Evolutionary conservation across 1,139 yeast species (phyloP).

Genomic region (Yamadazyma spencermartinsiae): DNA sequence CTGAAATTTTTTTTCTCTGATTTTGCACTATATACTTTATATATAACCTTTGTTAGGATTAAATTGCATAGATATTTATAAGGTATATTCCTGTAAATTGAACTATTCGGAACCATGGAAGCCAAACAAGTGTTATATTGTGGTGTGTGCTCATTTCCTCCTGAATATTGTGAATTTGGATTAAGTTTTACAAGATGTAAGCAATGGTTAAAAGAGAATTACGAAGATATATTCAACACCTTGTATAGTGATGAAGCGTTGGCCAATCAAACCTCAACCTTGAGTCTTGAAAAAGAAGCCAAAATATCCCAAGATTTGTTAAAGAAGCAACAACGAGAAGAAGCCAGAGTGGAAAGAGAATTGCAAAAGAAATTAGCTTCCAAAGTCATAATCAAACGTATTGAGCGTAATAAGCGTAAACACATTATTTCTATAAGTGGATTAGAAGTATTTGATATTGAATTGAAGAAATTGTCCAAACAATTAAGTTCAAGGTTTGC

Average conservation of each 20-base stretch:
- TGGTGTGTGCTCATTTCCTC: constrained; percentile 83
- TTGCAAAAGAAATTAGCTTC: constrained; percentile 74
- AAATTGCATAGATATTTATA: no score
- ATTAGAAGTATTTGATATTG: constrained; percentile 84
- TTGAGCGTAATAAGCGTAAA: constrained; percentile 88
- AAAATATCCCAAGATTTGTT: constrained; percentile 79
- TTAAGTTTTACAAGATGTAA: constrained; percentile 80
- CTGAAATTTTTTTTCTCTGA: background rate
- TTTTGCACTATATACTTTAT: background rate
- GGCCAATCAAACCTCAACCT: constrained; percentile 51
- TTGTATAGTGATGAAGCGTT: constrained; percentile 62
- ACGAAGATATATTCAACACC: constrained; percentile 55
- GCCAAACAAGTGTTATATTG: constrained; percentile 66
- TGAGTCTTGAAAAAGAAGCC: constrained; percentile 76
- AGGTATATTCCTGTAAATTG: no score
- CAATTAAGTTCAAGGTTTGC: constrained; percentile 94
- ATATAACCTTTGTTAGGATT: background rate
- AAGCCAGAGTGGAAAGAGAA: constrained; percentile 84
- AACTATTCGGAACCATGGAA: constrained; percentile 21
- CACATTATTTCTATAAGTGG: constrained; percentile 87
- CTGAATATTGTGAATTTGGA: constrained; percentile 94
- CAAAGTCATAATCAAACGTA: constrained; percentile 80
- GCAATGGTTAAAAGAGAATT: constrained; percentile 68
- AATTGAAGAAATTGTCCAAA: constrained; percentile 87
- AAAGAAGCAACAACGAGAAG: constrained; percentile 87